Conservation (phyloP, 1,284 basidiomycete genomes). For the Peniophora sp. region DNA sequence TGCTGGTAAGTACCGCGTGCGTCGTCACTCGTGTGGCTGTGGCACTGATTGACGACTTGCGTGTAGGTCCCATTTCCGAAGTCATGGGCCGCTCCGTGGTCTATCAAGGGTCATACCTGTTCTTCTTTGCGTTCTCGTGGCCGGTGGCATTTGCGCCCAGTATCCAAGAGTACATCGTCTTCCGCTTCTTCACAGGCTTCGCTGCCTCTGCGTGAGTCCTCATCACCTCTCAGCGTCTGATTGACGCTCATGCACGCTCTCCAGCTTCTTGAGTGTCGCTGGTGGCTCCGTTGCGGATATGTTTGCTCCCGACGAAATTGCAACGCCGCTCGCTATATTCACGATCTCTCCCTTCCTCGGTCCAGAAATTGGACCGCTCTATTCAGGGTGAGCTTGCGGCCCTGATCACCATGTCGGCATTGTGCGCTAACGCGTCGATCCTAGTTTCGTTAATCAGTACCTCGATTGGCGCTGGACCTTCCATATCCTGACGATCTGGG, state of each 20-base stretch:
- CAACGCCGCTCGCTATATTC: constrained; percentile 75
- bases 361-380: constrained; percentile 58
- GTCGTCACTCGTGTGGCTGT: background rate
- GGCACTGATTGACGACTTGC: background rate
- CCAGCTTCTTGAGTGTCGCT: constrained; percentile 61
- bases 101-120: constrained; percentile 41
- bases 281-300: constrained; percentile 77
- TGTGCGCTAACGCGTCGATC: background rate
- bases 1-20: constrained; percentile 22
- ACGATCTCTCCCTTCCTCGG: constrained; percentile 68
- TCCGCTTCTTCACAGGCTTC: constrained; percentile 34
- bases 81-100: constrained; percentile 50
- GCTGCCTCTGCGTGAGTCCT: background rate
- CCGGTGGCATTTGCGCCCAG: constrained; percentile 64
- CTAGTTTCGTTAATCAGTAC: constrained; percentile 42
- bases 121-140: constrained; percentile 49
- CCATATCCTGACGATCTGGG: constrained; percentile 59
- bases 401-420: no score
- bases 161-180: constrained; percentile 42
- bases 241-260: constrained; percentile 33
- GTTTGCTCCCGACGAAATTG: constrained; percentile 52
- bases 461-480: constrained; percentile 77
- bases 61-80: constrained; percentile 37
- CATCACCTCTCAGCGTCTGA: no score
- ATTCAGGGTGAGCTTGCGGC: constrained; percentile 40